Base-by-base conservation (phyloP, 2,329 filamentous ascomycete genomes). In the Leptosphaerulina australis region DNA sequence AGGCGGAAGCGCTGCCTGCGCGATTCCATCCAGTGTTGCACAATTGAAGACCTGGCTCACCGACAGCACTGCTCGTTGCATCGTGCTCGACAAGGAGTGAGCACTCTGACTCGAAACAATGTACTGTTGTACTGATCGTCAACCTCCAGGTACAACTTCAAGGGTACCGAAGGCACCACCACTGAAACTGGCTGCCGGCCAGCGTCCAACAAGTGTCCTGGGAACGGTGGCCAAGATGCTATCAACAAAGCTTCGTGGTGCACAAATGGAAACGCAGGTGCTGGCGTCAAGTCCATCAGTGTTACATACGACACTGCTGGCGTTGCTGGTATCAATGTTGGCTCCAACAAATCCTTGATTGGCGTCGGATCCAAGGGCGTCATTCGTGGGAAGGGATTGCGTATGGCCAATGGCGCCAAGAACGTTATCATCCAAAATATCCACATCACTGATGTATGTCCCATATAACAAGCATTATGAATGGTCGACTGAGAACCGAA, bases 41-140 rank as follows among this genome's bases (percentile, higher is more conserved):
- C 75, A 87, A 76, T 77, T 86, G 34, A 78, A 80, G 67, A 76
- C 74, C 12, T 86, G 84, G 71, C 77, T 86, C 4, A 75, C 75
- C 8, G 81, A 85, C 64, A 71, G 68, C 50, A 64, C 72, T 24
- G 60, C 83, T 10, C 78, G 82, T n/a, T 79, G 81, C 52, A 85
- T 86, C 59, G 75, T 85, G 40, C 73, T 86, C 15, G 76, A 77
- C 62, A 80, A 82, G 44, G 62, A 65, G 58, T 48, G 11, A 38
- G 39, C 15, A 11, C 12, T 24, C 35, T 24, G 3, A 18, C 8
- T 8, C 10, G 0, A 25, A n/a, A 14, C 20, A 21, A n/a, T 14
- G 49, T 28, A 9, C 35, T 8, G 10, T 11, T 11, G 8, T 34
- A 10, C 12, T 33, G 8, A 44, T 15, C 17, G 4, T 41, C 10